Conservation (phyloP, 805 yeast species). For the Yamadazyma scolyti region DNA sequence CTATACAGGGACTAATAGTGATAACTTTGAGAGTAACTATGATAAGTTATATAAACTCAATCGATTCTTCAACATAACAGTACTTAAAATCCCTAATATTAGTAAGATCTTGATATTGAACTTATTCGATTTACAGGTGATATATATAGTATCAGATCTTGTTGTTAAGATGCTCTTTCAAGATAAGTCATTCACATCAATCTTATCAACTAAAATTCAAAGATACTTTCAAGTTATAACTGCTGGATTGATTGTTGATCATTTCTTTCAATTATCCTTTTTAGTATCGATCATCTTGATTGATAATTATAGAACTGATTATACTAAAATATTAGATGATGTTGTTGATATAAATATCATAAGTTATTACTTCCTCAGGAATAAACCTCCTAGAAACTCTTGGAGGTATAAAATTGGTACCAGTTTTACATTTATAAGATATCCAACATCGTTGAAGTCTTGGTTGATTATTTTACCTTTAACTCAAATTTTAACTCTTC, state of each 20-base stretch:
- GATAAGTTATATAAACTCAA: constrained; percentile 5
- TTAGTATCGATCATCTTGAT: constrained; percentile 63
- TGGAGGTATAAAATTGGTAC: constrained; percentile 26
- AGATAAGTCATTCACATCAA: constrained; percentile 11
- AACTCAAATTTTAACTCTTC: constrained; percentile 11
- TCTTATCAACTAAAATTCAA: constrained; percentile 10
- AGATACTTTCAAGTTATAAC: constrained; percentile 19
- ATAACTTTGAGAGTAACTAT: constrained; percentile 6
- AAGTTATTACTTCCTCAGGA: constrained; percentile 7
- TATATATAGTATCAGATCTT: constrained; percentile 3
- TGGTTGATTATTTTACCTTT: constrained; percentile 24
- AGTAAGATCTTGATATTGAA: constrained; percentile 19
- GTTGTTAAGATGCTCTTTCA: constrained; percentile 10
- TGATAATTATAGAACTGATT: constrained; percentile 62
- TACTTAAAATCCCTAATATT: constrained; percentile 18
- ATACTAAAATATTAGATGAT: constrained; percentile 45
- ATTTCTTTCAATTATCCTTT: constrained; percentile 58
- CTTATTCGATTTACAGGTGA: constrained; percentile 5
- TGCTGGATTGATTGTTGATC: constrained; percentile 53
- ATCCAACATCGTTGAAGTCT: constrained; percentile 34
- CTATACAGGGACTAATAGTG: constrained; percentile 24
- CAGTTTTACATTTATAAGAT: constrained; percentile 15
- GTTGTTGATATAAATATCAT: constrained; percentile 6
- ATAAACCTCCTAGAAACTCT: constrained; percentile 13
- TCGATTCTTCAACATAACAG: constrained; percentile 1